Percentiles rank a stretch among this genome's conserved stretches.
Conservation (phyloP, 1,139 yeast genomes). For the Hyphopichia buzzinii region DNA sequence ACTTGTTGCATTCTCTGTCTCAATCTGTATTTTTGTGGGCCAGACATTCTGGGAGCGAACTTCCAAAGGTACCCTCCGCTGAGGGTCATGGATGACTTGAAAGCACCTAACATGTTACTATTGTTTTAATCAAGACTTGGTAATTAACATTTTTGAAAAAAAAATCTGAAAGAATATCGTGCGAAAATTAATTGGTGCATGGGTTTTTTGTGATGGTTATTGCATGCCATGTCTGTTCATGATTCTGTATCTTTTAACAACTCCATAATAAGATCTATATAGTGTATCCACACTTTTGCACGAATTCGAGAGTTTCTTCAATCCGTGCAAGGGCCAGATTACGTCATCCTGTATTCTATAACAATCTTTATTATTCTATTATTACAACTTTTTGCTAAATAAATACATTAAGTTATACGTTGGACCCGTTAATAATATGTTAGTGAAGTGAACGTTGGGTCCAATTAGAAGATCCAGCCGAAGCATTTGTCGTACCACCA, state of each 20-base stretch:
- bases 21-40: conserved; percentile 77
- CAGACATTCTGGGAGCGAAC: conserved; percentile 66
- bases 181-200: not conserved
- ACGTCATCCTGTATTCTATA: no score
- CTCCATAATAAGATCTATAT: no score
- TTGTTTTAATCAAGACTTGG: no score
- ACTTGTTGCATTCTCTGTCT: conserved; percentile 79
- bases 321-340: no score
- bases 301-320: no score
- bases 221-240: not conserved
- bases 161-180: not conserved
- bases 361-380: no score
- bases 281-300: no score
- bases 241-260: not conserved
- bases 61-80: conserved; percentile 89
- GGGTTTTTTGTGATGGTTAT: not conserved
- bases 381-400: no score
- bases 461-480: conserved; percentile 52
- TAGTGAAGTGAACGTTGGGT: no score
- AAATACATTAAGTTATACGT: no score
- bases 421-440: no score
- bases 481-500: conserved; percentile 59
- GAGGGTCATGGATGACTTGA: conserved; percentile 58
- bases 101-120: conserved; percentile 72
- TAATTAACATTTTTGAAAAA: not conserved